Percentiles rank a stretch among this genome's conserved stretches.
Conservation (phyloP, 2,329 filamentous ascomycete species). For the Nemania bipapillata region DNA sequence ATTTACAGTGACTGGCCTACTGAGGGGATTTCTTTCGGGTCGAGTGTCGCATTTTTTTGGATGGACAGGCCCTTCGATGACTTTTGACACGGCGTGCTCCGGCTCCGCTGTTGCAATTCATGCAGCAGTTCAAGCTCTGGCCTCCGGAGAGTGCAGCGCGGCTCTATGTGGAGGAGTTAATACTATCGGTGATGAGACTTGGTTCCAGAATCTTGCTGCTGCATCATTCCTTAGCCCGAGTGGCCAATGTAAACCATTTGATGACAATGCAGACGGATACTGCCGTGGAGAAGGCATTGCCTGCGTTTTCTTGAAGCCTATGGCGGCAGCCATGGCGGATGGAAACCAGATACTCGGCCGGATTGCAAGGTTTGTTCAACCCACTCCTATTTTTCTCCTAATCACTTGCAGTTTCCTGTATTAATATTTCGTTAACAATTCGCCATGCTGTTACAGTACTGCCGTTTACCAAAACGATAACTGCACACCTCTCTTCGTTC, state of each 20-base stretch:
- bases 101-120: slow-evolving; percentile 50
- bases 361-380: slow-evolving; percentile 44
- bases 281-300: slow-evolving; percentile 62
- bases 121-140: slow-evolving; percentile 56
- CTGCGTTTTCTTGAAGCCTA: slow-evolving; percentile 59
- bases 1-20: slow-evolving; percentile 49
- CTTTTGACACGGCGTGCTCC: slow-evolving; percentile 52
- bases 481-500: slow-evolving; percentile 42
- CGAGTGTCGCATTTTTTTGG: slow-evolving; percentile 50
- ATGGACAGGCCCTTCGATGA: slow-evolving; percentile 47
- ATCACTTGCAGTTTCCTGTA: no score
- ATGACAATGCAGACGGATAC: slow-evolving; percentile 61
- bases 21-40: slow-evolving; percentile 42
- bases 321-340: slow-evolving; percentile 58
- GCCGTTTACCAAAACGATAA: slow-evolving; percentile 56
- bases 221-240: slow-evolving; percentile 46
- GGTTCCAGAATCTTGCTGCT: slow-evolving; percentile 40
- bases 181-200: slow-evolving; percentile 43
- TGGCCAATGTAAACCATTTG: slow-evolving; percentile 50
- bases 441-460: no score
- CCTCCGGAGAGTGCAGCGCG: slow-evolving; percentile 46
- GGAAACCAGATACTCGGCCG: slow-evolving; percentile 57
- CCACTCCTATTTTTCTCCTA: no score
- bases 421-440: no score
- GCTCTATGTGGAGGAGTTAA: slow-evolving; percentile 51